Evolutionary conservation across 768 basidiomycete species (phyloP), one percentile per base, ranked within the genome.

Genomic region (Sporobolomyces pararoseus): DNA sequence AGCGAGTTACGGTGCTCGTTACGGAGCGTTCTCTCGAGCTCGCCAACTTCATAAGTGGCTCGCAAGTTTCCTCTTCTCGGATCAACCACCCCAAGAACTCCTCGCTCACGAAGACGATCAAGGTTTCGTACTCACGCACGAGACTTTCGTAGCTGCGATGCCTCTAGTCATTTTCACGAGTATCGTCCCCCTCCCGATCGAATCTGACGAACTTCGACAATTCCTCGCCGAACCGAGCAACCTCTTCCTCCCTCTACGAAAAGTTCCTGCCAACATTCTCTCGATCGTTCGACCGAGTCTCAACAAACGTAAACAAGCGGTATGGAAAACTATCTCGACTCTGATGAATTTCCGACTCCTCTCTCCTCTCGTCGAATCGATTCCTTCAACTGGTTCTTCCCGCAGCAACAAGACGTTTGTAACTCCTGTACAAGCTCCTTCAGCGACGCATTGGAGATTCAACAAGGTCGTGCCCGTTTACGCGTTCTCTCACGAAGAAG

Each of bases 1-100:
- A 3, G 89, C 91, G 72, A 72, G 85, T 34, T 89, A 89, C 76
- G 91, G 90, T 19, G 90, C 84, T 78, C 83, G 88, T 51, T 81
- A 85, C 19, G 90, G 88, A 19, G 86, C 86, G 75, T 83, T 84
- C 35, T 80, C 86, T 2, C 84, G 91, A 51, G 84, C 85, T 23
- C 84, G 86, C 32, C 82, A 85, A 67, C 79, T 90, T 2, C 89
- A 91, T 75, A 79, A 87, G 31, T 81, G 82, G 53, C 81, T 82
- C 31, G 80, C 87, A 37, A 77, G 80, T 29, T 80, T 82, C 7
- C 81, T 90, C 59, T 83, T 85, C 70, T 76, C 75, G 14, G 27
- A 12, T 32, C 65, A 67, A 2, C 68, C 78, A 31, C 63, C 79
- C 17, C 84, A 84, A 9, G 17, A 17, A 21, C 67, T 80, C 3